A percentile compares a stretch with the other conserved stretches of the same genome.
Conservation (phyloP, 2,329 filamentous ascomycete species). For the Microdochium trichocladiopsis region DNA sequence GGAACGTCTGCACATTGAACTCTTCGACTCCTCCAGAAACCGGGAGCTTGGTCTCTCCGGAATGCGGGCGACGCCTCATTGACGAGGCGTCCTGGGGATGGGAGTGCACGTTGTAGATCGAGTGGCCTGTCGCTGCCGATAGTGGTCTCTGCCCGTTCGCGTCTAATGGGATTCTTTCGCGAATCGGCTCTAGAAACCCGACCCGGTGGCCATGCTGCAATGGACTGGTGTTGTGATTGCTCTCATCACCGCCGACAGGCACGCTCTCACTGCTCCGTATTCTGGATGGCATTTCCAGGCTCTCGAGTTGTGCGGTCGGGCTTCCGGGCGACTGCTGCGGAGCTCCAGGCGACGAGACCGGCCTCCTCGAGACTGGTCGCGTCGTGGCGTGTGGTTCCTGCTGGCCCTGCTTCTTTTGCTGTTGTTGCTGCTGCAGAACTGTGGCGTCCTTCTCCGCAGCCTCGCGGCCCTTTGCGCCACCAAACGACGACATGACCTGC, state of each 20-base stretch:
- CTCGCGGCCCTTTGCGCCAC: constrained; percentile 6
- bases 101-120: constrained; percentile 13
- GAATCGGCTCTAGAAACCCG: constrained; percentile 15
- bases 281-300: not conserved
- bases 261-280: not conserved
- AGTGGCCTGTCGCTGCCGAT: constrained; percentile 9
- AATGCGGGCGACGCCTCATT: not conserved
- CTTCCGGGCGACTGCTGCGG: not conserved
- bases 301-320: not conserved
- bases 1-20: constrained; percentile 19
- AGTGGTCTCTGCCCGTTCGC: constrained; percentile 1
- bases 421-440: not conserved
- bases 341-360: not conserved
- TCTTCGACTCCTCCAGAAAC: constrained; percentile 2
- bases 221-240: constrained; percentile 1
- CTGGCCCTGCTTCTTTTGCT: not conserved
- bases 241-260: not conserved
- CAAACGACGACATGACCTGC: constrained; percentile 19
- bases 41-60: not conserved
- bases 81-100: constrained; percentile 7
- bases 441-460: constrained; percentile 6
- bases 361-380: not conserved
- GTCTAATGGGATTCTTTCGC: constrained; percentile 9
- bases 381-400: not conserved
- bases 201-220: constrained; percentile 8